Evolutionary conservation across 192 early-diverging fungal genomes (phyloP).

Genomic region (Geranomyces michiganensis): DNA sequence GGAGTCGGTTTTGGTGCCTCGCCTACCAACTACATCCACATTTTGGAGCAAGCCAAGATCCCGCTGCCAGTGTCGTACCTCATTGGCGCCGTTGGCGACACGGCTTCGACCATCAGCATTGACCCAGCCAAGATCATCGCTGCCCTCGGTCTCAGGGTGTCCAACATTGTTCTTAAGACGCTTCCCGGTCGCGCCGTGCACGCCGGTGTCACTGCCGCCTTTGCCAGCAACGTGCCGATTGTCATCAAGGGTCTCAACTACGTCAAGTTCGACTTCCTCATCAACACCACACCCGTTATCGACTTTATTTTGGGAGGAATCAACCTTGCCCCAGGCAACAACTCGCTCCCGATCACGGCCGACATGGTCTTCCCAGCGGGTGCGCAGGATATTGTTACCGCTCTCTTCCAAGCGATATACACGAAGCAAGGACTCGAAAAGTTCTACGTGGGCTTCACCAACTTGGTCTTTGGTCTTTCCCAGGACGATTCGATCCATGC

Average conservation of each 20-base stretch:
- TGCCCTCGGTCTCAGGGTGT: conserved; percentile 23
- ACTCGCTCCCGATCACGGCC: conserved; percentile 26
- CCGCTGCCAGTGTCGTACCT: conserved; percentile 25
- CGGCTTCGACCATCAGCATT: conserved; percentile 4
- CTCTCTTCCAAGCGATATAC: conserved; percentile 25
- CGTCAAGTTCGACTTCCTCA: conserved; percentile 12
- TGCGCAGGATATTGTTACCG: conserved; percentile 21
- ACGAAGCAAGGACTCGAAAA: conserved; percentile 5
- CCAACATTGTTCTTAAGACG: conserved; percentile 22
- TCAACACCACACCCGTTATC: conserved; percentile 13
- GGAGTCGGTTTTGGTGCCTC: conserved; percentile 22
- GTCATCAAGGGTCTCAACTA: conserved; percentile 37
- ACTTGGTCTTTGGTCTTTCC: conserved; percentile 31
- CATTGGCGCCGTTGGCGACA: conserved; percentile 14
- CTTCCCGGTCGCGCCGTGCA: conserved; percentile 16
- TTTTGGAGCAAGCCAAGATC: conserved; percentile 21
- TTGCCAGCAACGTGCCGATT: conserved; percentile 27
- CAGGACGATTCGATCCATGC: conserved; percentile 30
- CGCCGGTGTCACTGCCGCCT: conserved; percentile 18
- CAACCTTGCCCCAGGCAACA: conserved; percentile 25
- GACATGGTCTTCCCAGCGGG: conserved; percentile 23
- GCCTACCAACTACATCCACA: conserved; percentile 23
- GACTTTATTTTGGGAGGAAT: not conserved
- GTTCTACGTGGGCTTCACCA: conserved; percentile 17
- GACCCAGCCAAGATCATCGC: conserved; percentile 21